Evolutionary conservation across 176 grass and related monocot species (phyloP), one percentile per base, ranked within the genome.

Genomic region (Pontederia paniculata): DNA sequence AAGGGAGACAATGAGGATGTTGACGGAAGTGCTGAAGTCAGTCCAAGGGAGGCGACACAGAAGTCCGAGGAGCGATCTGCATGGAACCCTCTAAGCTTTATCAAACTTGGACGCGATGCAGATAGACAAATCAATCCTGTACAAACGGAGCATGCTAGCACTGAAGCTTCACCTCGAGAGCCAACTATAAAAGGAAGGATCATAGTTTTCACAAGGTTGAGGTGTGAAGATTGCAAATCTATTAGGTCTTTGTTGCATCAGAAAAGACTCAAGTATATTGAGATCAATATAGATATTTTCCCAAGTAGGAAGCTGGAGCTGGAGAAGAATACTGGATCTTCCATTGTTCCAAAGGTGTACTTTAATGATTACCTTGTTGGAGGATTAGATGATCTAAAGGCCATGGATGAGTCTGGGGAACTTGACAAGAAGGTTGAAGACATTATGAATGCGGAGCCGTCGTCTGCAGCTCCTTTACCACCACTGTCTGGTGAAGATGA

Each of bases 401-500:
- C 71, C 67, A 83, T 89, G 79, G 82, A 86, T 45, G 73, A 80
- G 28, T 81, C 79, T 66, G 82, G 56, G 23, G 69, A 85, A 43
- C 79, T 96, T 68, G 85, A 86, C 65, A 76, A 83, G 43, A 89
- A 65, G 65, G 89, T 74, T 25, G 43, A 20, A 65, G 62, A 56
- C 60, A 71, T 96, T 74, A 63, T 86, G 46, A 76, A 70, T 61
- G 74, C 80, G 22, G 76, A 83, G 25, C 77, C 76, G 54, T 65
- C 76, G 50, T 42, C 73, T 78, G 73, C 63, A 65, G 73, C 82
- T 62, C 85, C 85, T 9, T 79, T 80, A 22, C 82, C 85, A 70
- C 85, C 90, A 52, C 86, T 96, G 49, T 82, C 85, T 43, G 90
- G 90, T 63, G 90, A 96, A 83, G 85, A 96, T 76, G 90, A 96